Conservation (phyloP, 2,329 filamentous ascomycete genomes). For the Dactylellina haptotyla region DNA sequence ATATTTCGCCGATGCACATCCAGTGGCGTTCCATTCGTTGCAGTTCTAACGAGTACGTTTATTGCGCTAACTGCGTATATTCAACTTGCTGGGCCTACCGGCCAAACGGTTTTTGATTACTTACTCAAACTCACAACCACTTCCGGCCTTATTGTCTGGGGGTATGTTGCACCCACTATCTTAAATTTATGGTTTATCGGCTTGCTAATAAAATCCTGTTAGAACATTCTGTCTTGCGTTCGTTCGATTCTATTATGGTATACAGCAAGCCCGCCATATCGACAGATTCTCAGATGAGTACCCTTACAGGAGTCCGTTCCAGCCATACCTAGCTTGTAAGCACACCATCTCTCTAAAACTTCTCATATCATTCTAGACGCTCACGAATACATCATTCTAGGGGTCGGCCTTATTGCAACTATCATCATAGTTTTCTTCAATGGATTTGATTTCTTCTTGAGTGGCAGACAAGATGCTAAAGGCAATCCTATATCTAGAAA, state of each 20-base stretch:
- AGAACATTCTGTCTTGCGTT: slow-evolving; percentile 53
- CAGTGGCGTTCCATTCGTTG: slow-evolving; percentile 69
- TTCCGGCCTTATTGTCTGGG: slow-evolving; percentile 73
- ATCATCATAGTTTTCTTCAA: slow-evolving; percentile 75
- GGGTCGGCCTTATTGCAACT: slow-evolving; percentile 69
- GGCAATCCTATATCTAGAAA: slow-evolving; percentile 42
- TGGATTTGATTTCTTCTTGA: slow-evolving; percentile 73
- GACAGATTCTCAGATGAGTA: slow-evolving; percentile 51
- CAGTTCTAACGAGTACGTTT: slow-evolving; percentile 66
- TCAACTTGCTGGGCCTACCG: slow-evolving; percentile 66
- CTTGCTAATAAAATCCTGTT: slow-evolving; percentile 64
- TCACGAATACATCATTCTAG: slow-evolving; percentile 60
- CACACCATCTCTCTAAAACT: background rate
- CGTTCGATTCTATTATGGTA: slow-evolving; percentile 53
- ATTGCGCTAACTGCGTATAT: slow-evolving; percentile 71
- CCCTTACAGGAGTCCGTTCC: slow-evolving; percentile 51
- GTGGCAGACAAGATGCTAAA: slow-evolving; percentile 67
- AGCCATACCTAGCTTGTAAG: slow-evolving; percentile 52
- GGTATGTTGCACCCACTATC: slow-evolving; percentile 52
- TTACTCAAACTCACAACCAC: slow-evolving; percentile 71
- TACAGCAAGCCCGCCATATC: slow-evolving; percentile 52
- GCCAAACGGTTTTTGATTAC: slow-evolving; percentile 74
- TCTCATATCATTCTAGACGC: background rate
- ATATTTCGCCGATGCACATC: slow-evolving; percentile 68
- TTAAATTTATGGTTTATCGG: slow-evolving; percentile 69